A percentile compares a stretch with the other conserved stretches of the same genome.
Evolutionary conservation across 225 moss, liverwort and hornwort species (phyloP).

Genomic region (Polytrichum commune): DNA sequence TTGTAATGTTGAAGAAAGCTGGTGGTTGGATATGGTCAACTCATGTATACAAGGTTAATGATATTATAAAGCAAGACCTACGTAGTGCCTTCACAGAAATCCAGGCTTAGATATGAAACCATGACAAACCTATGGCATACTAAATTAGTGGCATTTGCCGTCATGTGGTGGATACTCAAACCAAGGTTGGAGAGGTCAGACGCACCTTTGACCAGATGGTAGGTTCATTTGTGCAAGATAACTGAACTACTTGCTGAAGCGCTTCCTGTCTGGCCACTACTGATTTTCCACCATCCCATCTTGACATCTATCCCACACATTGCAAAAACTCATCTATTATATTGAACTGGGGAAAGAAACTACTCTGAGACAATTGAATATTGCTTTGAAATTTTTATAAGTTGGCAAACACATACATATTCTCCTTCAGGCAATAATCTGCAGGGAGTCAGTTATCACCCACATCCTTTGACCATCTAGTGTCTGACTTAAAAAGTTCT

Average conservation of each 20-base stretch:
- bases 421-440: too few species aligned
- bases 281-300: slow-evolving; percentile 61
- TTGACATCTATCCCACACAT: slow-evolving; percentile 53
- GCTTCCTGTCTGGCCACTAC: slow-evolving; percentile 59
- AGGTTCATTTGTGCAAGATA: slow-evolving; percentile 57
- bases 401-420: neutral
- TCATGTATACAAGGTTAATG: neutral
- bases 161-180: too few species aligned
- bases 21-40: too few species aligned
- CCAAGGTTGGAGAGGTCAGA: neutral
- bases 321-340: neutral
- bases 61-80: too few species aligned
- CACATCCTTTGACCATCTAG: neutral
- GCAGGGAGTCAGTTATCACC: neutral
- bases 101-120: too few species aligned
- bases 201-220: slow-evolving; percentile 72
- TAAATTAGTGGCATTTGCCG: too few species aligned
- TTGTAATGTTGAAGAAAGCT: too few species aligned
- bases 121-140: too few species aligned
- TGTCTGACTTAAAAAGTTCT: too few species aligned
- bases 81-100: too few species aligned
- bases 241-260: slow-evolving; percentile 57
- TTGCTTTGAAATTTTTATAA: neutral
- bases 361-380: too few species aligned
- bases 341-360: too few species aligned